phyloP scores from a whole-genome alignment of 441 rosid species.

The Euphorbia schlechtendalii region DNA sequence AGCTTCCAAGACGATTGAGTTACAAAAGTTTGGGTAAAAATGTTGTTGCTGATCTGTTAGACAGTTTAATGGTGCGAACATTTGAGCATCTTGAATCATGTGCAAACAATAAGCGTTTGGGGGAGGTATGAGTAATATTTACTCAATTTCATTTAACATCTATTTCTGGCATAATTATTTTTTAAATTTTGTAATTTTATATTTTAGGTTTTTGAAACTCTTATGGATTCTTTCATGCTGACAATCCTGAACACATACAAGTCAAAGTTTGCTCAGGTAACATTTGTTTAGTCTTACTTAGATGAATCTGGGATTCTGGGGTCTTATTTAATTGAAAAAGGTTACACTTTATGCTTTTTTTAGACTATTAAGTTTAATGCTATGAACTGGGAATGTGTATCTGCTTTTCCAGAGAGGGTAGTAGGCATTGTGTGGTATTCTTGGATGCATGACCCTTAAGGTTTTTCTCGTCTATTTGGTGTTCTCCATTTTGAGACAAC shows the following conservation, averaged over 20 bases:
- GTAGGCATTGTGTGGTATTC: no score
- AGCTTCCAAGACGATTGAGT: constrained; percentile 45
- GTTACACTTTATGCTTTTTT: background rate
- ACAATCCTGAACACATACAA: constrained; percentile 58
- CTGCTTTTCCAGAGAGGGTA: no score
- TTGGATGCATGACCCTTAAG: no score
- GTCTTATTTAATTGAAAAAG: no score
- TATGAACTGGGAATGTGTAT: no score
- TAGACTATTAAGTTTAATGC: background rate
- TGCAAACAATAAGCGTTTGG: constrained; percentile 48
- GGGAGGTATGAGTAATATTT: constrained; percentile 41
- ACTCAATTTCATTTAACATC: background rate
- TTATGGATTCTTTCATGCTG: constrained; percentile 53
- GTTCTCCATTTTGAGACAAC: no score
- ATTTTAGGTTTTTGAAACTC: constrained; percentile 61
- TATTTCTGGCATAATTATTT: background rate
- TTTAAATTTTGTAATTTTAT: background rate
- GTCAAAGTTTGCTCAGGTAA: constrained; percentile 83
- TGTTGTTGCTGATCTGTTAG: constrained; percentile 53
- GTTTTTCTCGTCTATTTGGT: no score
- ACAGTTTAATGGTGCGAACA: constrained; percentile 57
- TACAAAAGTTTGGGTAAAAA: constrained; percentile 41
- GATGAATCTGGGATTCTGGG: background rate
- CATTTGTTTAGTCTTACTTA: background rate
- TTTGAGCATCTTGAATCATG: constrained; percentile 82